Percentiles rank a stretch among this genome's conserved stretches.
Conservation (phyloP, 1,139 yeast genomes). For the Candida albicans region DNA sequence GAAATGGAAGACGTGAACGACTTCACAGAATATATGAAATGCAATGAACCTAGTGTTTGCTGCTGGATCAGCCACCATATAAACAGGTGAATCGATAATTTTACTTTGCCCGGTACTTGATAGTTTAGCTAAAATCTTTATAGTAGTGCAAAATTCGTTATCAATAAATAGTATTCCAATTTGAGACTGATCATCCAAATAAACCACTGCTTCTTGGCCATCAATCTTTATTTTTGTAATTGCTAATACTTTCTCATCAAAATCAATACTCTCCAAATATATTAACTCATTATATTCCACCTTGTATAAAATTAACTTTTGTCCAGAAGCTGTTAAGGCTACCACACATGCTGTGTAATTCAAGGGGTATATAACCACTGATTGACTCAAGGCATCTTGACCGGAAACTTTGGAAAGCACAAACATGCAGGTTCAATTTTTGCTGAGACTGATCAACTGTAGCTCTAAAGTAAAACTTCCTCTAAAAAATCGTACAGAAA, state of each 20-base stretch:
- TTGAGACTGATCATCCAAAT: slow-evolving; percentile 6
- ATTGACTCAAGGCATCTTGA: slow-evolving; percentile 5
- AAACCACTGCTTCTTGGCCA: slow-evolving; percentile 6
- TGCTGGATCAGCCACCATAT: slow-evolving; percentile 19
- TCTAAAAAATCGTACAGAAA: no score
- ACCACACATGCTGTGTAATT: slow-evolving; percentile 14
- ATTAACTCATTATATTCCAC: background rate
- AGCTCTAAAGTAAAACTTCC: no score
- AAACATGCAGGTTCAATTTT: slow-evolving; percentile 9
- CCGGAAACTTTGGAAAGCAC: slow-evolving; percentile 19
- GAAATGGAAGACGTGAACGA: slow-evolving; percentile 24
- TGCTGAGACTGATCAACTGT: no score
- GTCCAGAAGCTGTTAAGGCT: slow-evolving; percentile 20
- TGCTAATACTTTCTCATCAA: slow-evolving; percentile 6
- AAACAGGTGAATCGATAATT: slow-evolving; percentile 19
- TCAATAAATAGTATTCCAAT: slow-evolving; percentile 8
- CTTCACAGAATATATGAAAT: slow-evolving; percentile 32
- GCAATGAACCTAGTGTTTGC: slow-evolving; percentile 19
- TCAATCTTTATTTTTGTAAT: slow-evolving; percentile 7
- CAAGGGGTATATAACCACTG: slow-evolving; percentile 5
- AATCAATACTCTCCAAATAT: background rate
- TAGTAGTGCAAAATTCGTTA: slow-evolving; percentile 5
- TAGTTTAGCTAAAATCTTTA: slow-evolving; percentile 15
- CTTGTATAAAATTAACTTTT: slow-evolving; percentile 20
- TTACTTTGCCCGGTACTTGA: slow-evolving; percentile 30